These are phyloP conservation scores for Termitomyces sp. DNA, from an alignment of 768 basidiomycete genomes.

Conservation along the genomic window DNA sequence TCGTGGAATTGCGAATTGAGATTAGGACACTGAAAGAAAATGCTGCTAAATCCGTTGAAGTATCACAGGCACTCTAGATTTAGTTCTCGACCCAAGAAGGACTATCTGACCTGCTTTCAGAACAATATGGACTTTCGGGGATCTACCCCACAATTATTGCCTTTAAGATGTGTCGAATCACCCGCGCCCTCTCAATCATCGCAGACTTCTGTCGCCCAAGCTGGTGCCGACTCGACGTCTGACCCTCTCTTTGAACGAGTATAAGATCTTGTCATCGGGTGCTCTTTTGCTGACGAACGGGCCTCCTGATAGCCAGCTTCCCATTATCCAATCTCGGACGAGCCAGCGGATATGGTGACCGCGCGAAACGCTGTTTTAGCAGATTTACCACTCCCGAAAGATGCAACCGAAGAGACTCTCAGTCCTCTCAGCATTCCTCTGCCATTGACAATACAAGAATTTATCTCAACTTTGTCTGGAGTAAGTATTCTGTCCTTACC, in stretches of 20 bases:
- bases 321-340: conserved; percentile 20
- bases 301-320: background rate
- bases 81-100: background rate
- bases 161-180: conserved; percentile 2
- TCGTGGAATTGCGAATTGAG: conserved; percentile 33
- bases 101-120: conserved; percentile 2
- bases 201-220: background rate
- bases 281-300: background rate
- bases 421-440: conserved; percentile 65
- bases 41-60: conserved; percentile 17
- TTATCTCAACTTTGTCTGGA: conserved; percentile 50
- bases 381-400: conserved; percentile 55
- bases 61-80: conserved; percentile 23
- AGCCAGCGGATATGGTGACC: conserved; percentile 41
- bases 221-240: background rate
- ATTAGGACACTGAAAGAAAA: conserved; percentile 26
- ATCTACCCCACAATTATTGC: conserved; percentile 1
- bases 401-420: conserved; percentile 60
- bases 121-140: background rate
- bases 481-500: conserved; percentile 27
- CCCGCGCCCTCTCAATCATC: conserved; percentile 3
- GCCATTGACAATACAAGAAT: conserved; percentile 63
- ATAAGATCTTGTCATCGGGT: background rate
- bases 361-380: conserved; percentile 54
- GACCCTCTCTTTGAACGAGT: conserved; percentile 11